A percentile compares a stretch with the other conserved stretches of the same genome.
phyloP scores from a whole-genome alignment of 441 rosid genomes.

The Bocquillonia castaneifolia region DNA sequence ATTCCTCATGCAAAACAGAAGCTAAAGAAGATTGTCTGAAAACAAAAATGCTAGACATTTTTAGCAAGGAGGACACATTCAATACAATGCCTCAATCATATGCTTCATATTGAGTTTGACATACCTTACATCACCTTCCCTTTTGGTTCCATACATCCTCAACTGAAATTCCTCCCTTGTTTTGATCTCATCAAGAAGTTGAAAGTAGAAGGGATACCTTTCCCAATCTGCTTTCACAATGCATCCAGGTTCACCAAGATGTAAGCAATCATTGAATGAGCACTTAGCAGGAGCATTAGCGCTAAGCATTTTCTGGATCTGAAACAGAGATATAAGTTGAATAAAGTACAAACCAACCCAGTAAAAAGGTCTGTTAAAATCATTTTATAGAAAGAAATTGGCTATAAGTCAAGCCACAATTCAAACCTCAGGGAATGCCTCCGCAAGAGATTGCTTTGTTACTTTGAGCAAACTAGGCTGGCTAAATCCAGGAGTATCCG shows the following conservation, averaged over 20 bases:
- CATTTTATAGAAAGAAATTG: slow-evolving; percentile 3
- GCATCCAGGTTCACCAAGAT: slow-evolving; percentile 83
- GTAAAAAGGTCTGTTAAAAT: background rate
- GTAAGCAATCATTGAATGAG: slow-evolving; percentile 76
- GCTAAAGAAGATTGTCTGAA: background rate
- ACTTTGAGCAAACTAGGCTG: slow-evolving; percentile 88
- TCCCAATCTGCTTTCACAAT: slow-evolving; percentile 73
- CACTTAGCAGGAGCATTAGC: slow-evolving; percentile 49
- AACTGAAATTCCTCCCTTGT: slow-evolving; percentile 82
- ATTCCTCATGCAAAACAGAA: too few relatives aligned
- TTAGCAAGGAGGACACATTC: too few relatives aligned
- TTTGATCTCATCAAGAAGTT: slow-evolving; percentile 79
- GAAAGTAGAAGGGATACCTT: slow-evolving; percentile 69
- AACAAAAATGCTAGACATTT: background rate
- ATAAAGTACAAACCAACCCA: background rate
- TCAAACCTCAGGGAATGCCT: slow-evolving; percentile 83
- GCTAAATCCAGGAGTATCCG: slow-evolving; percentile 96
- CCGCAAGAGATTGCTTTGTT: slow-evolving; percentile 76
- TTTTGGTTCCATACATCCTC: slow-evolving; percentile 81
- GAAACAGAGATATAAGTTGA: slow-evolving; percentile 14
- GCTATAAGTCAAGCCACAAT: slow-evolving; percentile 3
- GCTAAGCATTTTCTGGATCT: slow-evolving; percentile 46
- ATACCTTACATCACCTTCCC: slow-evolving; percentile 77
- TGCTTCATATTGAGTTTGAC: slow-evolving; percentile 11
- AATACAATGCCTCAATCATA: background rate